Conservation (phyloP, 345 rosid species). For the Arabidopsis thaliana region TAIR10.1 NC_003076.8:20758501-20759000, state of each 20-base stretch:
- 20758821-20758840: conserved; percentile 22
- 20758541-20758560: no score
- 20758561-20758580: neutral
- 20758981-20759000: neutral
- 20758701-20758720: conserved; percentile 4
- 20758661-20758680: conserved; percentile 27
- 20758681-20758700: conserved; percentile 31
- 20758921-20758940: conserved; percentile 8
- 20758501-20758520: conserved; percentile 4
- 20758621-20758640: neutral
- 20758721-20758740: neutral
- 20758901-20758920: neutral
- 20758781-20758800: conserved; percentile 27
- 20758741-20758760: conserved; percentile 8
- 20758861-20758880: conserved; percentile 3
- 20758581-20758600: conserved; percentile 9
- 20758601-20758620: neutral
- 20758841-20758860: neutral
- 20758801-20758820: conserved; percentile 15
- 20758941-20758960: conserved; percentile 17
- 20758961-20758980: conserved; percentile 23
- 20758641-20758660: neutral
- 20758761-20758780: conserved; percentile 33
- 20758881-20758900: conserved; percentile 29
- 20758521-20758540: no score